These are phyloP conservation scores for Syncephalastrum sp. DNA, from an alignment of 371 early-diverging fungal species.

Conservation along the genomic window DNA sequence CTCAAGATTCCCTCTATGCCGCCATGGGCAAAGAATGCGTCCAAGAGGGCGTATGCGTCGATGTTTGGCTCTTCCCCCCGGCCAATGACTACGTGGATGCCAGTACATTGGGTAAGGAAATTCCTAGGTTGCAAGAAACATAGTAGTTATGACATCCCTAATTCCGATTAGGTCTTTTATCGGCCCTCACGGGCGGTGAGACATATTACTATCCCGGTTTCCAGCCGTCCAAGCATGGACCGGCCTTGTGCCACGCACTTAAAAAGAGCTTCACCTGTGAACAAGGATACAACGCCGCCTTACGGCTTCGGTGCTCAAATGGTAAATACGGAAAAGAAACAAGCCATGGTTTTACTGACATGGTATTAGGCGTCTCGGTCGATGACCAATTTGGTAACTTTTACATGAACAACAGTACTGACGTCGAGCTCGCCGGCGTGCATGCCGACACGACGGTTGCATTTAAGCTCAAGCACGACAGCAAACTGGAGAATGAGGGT, in stretches of 20 bases:
- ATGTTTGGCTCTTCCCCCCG: conserved; percentile 84
- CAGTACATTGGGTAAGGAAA: conserved; percentile 65
- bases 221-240: conserved; percentile 62
- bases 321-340: conserved; percentile 40
- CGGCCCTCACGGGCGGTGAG: conserved; percentile 90
- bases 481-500: conserved; percentile 82
- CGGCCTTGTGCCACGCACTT: conserved; percentile 68
- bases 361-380: conserved; percentile 64
- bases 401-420: conserved; percentile 87
- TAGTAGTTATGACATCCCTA: neutral
- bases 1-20: conserved; percentile 84
- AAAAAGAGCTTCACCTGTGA: conserved; percentile 62
- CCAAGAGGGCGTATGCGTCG: conserved; percentile 79
- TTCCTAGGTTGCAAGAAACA: neutral
- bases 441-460: conserved; percentile 80
- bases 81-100: conserved; percentile 79
- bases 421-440: conserved; percentile 88
- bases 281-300: conserved; percentile 86
- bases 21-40: conserved; percentile 79
- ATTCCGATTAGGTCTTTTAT: conserved; percentile 55
- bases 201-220: conserved; percentile 79
- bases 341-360: conserved; percentile 2
- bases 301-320: conserved; percentile 90
- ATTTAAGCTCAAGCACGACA: conserved; percentile 83
- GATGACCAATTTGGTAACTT: conserved; percentile 93